phyloP scores from a whole-genome alignment of 1,284 basidiomycete genomes.

The Tetrapyrgos nigripes region DNA sequence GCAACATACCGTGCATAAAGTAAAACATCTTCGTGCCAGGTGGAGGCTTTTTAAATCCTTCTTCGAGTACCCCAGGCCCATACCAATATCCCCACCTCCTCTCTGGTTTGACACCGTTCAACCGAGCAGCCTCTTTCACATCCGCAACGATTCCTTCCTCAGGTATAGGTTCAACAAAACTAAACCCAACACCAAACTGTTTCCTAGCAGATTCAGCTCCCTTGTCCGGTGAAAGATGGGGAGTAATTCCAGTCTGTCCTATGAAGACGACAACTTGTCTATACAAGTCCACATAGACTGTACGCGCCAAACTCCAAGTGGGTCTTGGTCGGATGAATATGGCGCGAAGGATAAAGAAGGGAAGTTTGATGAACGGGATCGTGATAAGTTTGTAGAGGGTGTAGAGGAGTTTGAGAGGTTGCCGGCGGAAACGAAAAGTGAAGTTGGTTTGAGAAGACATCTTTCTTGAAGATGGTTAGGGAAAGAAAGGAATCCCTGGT shows the following conservation, averaged over 20 bases:
- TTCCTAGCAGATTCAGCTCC: neutral
- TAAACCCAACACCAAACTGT: neutral
- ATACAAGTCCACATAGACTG: neutral
- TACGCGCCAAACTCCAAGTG: neutral
- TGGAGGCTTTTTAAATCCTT: neutral
- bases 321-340: neutral
- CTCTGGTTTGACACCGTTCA: neutral
- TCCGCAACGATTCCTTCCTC: neutral
- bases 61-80: neutral
- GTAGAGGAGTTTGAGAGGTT: neutral
- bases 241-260: neutral
- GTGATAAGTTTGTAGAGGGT: neutral
- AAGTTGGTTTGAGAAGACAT: neutral
- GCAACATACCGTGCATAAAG: neutral
- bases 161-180: neutral
- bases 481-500: too few species aligned
- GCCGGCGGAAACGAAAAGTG: neutral
- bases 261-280: neutral
- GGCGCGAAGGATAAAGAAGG: neutral
- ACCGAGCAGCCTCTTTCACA: neutral
- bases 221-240: neutral
- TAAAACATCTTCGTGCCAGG: constrained; percentile 1
- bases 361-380: neutral
- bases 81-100: constrained; percentile 1
- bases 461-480: too few species aligned